These are phyloP conservation scores for Alternaria brassicicola DNA, from an alignment of 2,329 filamentous ascomycete genomes.

Conservation along the genomic window DNA sequence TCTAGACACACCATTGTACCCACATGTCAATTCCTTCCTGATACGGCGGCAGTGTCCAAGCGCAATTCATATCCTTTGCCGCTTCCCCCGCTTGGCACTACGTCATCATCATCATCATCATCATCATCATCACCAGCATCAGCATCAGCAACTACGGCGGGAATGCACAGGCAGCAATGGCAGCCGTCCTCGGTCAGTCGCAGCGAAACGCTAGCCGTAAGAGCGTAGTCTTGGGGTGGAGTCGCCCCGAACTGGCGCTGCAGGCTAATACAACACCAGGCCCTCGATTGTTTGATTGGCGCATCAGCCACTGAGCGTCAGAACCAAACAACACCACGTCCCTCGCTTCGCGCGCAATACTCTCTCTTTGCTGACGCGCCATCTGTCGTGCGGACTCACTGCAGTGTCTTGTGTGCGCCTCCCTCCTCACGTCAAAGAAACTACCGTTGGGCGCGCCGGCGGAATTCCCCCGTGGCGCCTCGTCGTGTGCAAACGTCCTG, in stretches of 20 bases:
- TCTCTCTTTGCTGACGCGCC: slow-evolving; percentile 1
- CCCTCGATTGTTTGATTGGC: not conserved
- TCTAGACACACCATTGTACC: slow-evolving; percentile 2
- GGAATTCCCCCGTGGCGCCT: slow-evolving; percentile 4
- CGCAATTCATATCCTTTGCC: slow-evolving; percentile 9
- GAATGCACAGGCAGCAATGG: slow-evolving; percentile 16
- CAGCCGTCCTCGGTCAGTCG: slow-evolving; percentile 10
- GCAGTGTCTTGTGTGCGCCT: not conserved
- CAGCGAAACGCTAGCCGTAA: slow-evolving; percentile 8
- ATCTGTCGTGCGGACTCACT: not conserved
- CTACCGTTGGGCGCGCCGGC: slow-evolving; percentile 7
- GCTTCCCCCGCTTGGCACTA: slow-evolving; percentile 24
- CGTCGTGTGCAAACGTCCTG: not conserved
- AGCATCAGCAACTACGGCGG: no score
- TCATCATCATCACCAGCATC: no score
- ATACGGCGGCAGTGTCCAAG: not conserved
- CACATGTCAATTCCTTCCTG: slow-evolving; percentile 7
- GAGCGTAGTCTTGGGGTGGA: slow-evolving; percentile 5
- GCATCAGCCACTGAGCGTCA: not conserved
- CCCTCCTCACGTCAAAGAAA: slow-evolving; percentile 1
- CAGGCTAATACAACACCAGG: not conserved
- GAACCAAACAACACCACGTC: not conserved
- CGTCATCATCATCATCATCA: no score
- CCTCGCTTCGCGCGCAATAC: slow-evolving; percentile 13
- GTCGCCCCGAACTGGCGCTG: not conserved